Evolutionary conservation across 1,284 basidiomycete species (phyloP), one percentile per base, ranked within the genome.

Genomic region (Moniliella sp.): DNA sequence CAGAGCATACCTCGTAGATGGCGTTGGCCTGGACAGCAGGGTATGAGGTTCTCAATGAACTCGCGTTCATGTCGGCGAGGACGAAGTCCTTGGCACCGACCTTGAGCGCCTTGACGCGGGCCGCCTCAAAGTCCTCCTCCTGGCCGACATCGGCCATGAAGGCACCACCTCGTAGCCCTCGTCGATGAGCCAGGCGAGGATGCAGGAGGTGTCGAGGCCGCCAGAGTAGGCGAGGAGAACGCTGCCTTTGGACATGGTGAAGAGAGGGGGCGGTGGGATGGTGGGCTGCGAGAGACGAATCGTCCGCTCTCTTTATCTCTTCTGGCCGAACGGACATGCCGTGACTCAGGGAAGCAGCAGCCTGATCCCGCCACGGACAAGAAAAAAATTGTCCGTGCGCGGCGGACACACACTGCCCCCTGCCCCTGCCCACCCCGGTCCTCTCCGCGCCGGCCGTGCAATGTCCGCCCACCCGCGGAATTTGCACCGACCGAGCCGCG

Each of bases 1-100:
- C n/a, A n/a, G n/a, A n/a, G n/a, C n/a, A n/a, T n/a, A n/a, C n/a
- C 78, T 99, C 91, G 66, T 99, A 99, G 66, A 97, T 94, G 65
- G 80, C 82, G 65, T 99, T 99, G 43, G 82, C 82, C 66, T 99
- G 88, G 16, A 99, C 75, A 33, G 88, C 86, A 29, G 88, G 61
- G 66, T 88, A 94, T 93, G 52, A 97, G 73, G 63, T 94, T 78
- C 36, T 78, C 82, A 36, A 99, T 72, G 53, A 99, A 97, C 64
- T 97, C 88, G 45, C 78, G 73, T 64, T 84, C 57, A 94, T 68
- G 64, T 97, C 88, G 66, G 77, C 76, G 31, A 88, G 68, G 70
- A 83, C 78, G 69, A 94, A 94, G 64, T 82, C 86, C 61, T 78
- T 78, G 21, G 88, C 88, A 41, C 88, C 91, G 41, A 88, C 81